phyloP scores from a whole-genome alignment of 1,284 basidiomycete genomes.

The Irpex sp. region DNA sequence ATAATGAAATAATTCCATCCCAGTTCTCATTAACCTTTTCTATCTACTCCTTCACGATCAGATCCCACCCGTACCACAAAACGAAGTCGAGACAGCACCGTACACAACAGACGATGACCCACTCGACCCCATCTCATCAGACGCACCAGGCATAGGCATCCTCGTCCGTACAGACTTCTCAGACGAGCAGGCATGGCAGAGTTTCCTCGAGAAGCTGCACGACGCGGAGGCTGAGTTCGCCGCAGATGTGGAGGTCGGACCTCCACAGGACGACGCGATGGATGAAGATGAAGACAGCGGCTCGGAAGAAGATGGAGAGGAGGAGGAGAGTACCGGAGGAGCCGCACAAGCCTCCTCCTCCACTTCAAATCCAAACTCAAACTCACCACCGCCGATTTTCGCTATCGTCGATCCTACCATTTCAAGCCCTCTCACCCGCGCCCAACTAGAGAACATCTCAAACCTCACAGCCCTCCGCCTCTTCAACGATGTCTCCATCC shows the following conservation, averaged over 20 bases:
- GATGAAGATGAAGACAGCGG: conserved; percentile 28
- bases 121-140: conserved; percentile 31
- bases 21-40: background rate
- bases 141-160: conserved; percentile 43
- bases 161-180: conserved; percentile 67
- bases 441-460: conserved; percentile 45
- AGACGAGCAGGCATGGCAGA: conserved; percentile 59
- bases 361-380: conserved; percentile 47
- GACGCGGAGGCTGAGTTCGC: conserved; percentile 49
- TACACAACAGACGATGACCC: conserved; percentile 46
- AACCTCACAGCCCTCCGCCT: conserved; percentile 66
- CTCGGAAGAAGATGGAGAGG: conserved; percentile 30
- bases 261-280: conserved; percentile 15
- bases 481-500: conserved; percentile 64
- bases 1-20: background rate
- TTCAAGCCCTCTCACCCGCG: conserved; percentile 34
- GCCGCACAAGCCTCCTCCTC: conserved; percentile 6
- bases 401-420: conserved; percentile 5
- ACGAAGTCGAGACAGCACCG: conserved; percentile 19
- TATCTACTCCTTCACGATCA: background rate
- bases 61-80: conserved; percentile 3
- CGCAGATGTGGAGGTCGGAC: conserved; percentile 16
- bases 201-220: conserved; percentile 46
- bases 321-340: conserved; percentile 9
- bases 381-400: conserved; percentile 34